These are phyloP conservation scores for Malus orientalis DNA, from an alignment of 306 rosid genomes.

Conservation along the genomic window DNA sequence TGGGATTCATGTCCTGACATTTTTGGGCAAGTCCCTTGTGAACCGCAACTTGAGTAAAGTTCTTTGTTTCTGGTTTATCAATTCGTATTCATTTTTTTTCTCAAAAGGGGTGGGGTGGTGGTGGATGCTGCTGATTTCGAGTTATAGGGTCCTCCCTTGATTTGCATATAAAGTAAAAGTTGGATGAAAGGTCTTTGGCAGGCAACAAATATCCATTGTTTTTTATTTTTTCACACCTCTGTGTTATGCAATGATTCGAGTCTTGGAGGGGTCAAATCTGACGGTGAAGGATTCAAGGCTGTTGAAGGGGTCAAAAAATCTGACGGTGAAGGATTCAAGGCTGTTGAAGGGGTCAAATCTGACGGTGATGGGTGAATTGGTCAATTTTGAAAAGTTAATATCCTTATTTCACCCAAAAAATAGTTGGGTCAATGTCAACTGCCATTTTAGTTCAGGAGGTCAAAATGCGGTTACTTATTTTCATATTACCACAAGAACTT, in stretches of 20 bases:
- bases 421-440: too few relatives aligned
- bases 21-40: conserved; percentile 72
- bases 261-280: too few relatives aligned
- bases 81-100: conserved; percentile 39
- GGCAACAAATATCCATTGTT: conserved; percentile 26
- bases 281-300: too few relatives aligned
- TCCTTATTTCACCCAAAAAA: too few relatives aligned
- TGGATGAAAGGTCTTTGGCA: conserved; percentile 29
- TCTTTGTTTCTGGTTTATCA: conserved; percentile 13
- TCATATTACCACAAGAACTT: too few relatives aligned
- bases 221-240: not conserved
- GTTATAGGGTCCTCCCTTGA: conserved; percentile 19
- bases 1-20: conserved; percentile 97
- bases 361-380: too few relatives aligned
- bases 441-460: too few relatives aligned
- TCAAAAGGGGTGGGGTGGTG: not conserved
- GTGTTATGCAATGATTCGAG: not conserved
- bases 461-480: too few relatives aligned
- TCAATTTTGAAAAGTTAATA: too few relatives aligned
- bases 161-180: conserved; percentile 42
- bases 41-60: conserved; percentile 51
- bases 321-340: too few relatives aligned
- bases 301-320: too few relatives aligned
- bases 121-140: not conserved
- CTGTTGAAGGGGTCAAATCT: too few relatives aligned